These are phyloP conservation scores for Tulasnella sp. DNA, from an alignment of 768 basidiomycete genomes.

Conservation along the genomic window DNA sequence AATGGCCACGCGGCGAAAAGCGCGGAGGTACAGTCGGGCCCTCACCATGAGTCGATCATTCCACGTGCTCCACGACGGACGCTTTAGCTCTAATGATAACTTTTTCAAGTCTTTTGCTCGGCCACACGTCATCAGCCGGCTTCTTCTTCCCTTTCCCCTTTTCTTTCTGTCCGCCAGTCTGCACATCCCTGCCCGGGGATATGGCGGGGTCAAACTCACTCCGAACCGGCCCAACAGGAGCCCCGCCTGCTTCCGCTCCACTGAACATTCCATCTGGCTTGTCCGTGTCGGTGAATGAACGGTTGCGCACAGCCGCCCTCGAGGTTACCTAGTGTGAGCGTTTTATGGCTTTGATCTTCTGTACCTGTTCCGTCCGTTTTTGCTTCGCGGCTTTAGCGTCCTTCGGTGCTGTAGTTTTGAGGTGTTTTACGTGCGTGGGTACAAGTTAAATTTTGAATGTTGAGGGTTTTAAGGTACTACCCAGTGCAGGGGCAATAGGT, in stretches of 20 bases:
- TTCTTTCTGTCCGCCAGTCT: neutral
- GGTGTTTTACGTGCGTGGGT: slow-evolving; percentile 74
- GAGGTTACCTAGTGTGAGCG: neutral
- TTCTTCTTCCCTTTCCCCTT: neutral
- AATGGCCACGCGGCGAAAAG: no score
- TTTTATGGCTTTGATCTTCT: slow-evolving; percentile 37
- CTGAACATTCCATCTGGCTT: no score
- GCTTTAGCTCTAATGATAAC: neutral
- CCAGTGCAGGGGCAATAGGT: slow-evolving; percentile 1
- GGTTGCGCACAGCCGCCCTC: neutral
- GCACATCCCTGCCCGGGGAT: neutral
- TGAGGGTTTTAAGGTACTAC: neutral
- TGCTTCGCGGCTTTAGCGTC: slow-evolving; percentile 69
- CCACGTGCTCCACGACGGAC: neutral
- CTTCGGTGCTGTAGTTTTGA: slow-evolving; percentile 67
- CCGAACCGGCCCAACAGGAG: no score
- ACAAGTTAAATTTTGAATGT: slow-evolving; percentile 31
- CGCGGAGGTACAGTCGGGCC: neutral
- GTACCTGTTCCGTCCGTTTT: slow-evolving; percentile 43
- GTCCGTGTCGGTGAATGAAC: neutral
- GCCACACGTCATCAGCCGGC: neutral
- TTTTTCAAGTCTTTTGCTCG: neutral
- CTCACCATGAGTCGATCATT: neutral
- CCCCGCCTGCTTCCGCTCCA: no score
- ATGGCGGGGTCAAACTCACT: no score